Conservation (phyloP, 306 rosid genomes). For the Vigna angularis region DNA sequence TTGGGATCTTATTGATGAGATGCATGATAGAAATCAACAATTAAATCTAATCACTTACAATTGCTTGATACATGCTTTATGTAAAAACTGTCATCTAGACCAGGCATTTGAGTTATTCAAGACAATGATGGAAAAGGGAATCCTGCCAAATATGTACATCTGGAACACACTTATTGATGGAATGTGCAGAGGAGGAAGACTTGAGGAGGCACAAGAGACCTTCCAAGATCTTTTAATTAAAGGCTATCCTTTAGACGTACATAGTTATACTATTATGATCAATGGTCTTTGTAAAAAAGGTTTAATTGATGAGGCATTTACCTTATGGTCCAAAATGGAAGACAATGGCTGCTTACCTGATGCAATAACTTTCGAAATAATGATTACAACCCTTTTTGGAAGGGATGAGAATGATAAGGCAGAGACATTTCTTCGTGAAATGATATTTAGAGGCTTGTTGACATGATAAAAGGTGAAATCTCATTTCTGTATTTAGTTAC, state of each 20-base stretch:
- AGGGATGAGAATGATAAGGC: not conserved
- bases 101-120: not conserved
- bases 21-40: not conserved
- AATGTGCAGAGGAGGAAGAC: constrained; percentile 11
- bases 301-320: constrained; percentile 4
- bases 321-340: not conserved
- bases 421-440: not conserved
- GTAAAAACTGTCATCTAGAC: not conserved
- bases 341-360: not conserved
- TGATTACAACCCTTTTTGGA: not conserved
- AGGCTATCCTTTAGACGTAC: not conserved
- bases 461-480: no score
- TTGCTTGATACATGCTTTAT: not conserved
- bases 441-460: not conserved
- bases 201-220: not conserved
- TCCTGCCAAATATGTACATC: not conserved
- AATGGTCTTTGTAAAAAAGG: constrained; percentile 11
- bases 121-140: not conserved
- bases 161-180: not conserved
- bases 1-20: not conserved
- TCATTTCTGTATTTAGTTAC: no score
- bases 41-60: not conserved
- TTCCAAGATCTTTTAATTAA: not conserved
- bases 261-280: not conserved
- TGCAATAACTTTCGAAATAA: not conserved